Percentiles rank a stretch among this genome's conserved stretches.
These are phyloP conservation scores for Tubosaeta sp. DNA, from an alignment of 768 basidiomycete species.

Conservation along the genomic window DNA sequence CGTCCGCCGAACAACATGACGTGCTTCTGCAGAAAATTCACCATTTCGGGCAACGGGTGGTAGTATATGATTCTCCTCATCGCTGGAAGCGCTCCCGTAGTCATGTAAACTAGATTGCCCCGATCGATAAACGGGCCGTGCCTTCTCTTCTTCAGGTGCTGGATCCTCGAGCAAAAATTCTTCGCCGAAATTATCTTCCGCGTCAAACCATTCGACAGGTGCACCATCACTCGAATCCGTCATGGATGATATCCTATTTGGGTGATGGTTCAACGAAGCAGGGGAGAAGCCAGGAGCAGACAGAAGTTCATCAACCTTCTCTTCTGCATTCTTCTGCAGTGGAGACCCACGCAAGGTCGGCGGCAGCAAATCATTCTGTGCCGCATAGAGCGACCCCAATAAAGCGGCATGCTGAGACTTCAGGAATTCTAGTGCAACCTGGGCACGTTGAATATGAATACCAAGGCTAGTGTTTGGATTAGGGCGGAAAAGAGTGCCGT, in stretches of 20 bases:
- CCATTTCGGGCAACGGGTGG: neutral
- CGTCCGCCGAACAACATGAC: constrained; percentile 46
- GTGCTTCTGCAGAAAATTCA: constrained; percentile 7
- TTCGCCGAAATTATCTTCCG: constrained; percentile 43
- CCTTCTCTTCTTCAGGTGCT: constrained; percentile 36
- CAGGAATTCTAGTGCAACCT: constrained; percentile 46
- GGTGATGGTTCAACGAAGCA: constrained; percentile 31
- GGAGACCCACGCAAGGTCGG: constrained; percentile 27
- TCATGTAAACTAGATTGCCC: constrained; percentile 40
- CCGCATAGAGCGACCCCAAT: constrained; percentile 37
- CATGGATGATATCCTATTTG: constrained; percentile 43
- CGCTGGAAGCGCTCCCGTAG: constrained; percentile 43
- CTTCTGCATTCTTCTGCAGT: constrained; percentile 46
- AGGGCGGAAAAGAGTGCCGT: constrained; percentile 19
- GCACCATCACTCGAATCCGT: constrained; percentile 47
- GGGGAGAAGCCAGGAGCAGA: constrained; percentile 22
- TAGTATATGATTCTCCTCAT: constrained; percentile 37
- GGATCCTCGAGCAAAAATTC: constrained; percentile 63
- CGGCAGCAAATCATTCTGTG: constrained; percentile 27
- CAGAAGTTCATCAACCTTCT: constrained; percentile 35
- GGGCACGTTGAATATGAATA: constrained; percentile 40
- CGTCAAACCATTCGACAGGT: constrained; percentile 73
- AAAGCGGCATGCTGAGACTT: constrained; percentile 58
- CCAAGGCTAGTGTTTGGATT: constrained; percentile 16
- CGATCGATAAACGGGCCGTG: constrained; percentile 36